A percentile compares a stretch with the other conserved stretches of the same genome.
These are phyloP conservation scores for Trametes coccinea DNA, from an alignment of 768 basidiomycete genomes.

Conservation along the genomic window DNA sequence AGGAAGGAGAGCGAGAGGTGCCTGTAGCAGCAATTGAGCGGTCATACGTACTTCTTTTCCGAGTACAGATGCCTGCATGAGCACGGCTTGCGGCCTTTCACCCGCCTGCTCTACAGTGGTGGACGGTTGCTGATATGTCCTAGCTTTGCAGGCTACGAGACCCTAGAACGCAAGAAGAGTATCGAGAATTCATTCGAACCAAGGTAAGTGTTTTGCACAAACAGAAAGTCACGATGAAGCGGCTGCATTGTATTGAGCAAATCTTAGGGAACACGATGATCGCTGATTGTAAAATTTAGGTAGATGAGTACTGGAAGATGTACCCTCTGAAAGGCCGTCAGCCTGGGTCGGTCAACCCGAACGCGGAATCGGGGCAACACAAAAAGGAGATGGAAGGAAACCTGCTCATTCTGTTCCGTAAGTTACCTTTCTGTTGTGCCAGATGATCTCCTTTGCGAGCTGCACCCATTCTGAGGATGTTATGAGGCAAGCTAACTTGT, in stretches of 20 bases:
- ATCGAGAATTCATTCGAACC: conserved; percentile 59
- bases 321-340: conserved; percentile 30
- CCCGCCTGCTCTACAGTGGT: too few species aligned
- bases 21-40: too few species aligned
- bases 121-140: conserved; percentile 32
- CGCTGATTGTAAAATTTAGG: conserved; percentile 33
- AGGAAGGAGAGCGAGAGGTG: neutral
- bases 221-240: too few species aligned
- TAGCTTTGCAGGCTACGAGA: conserved; percentile 58
- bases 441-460: neutral
- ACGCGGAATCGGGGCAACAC: conserved; percentile 21
- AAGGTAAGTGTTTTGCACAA: conserved; percentile 46
- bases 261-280: too few species aligned
- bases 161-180: conserved; percentile 61
- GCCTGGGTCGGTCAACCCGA: conserved; percentile 8
- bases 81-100: too few species aligned
- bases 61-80: too few species aligned
- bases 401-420: conserved; percentile 72
- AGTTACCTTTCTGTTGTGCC: conserved; percentile 28
- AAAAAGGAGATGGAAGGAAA: conserved; percentile 63
- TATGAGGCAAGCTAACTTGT: too few species aligned
- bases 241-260: too few species aligned
- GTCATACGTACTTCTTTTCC: too few species aligned
- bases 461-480: neutral
- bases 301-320: conserved; percentile 48